Evolutionary conservation across 1,284 basidiomycete species (phyloP).

Genomic region (Meripilus lineatus): DNA sequence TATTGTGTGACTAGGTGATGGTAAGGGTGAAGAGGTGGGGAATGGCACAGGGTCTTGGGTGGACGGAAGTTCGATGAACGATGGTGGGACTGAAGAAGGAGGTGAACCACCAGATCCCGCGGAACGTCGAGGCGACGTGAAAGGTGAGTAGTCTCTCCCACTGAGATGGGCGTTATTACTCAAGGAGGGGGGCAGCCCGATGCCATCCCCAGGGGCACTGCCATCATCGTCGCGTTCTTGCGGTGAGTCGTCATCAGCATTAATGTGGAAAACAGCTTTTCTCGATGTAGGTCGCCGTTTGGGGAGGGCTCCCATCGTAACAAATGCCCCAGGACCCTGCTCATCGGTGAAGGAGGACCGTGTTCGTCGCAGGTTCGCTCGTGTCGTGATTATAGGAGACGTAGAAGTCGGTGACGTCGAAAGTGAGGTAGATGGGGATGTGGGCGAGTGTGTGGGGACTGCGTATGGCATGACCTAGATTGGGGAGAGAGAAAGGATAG

Average conservation of each 20-base stretch:
- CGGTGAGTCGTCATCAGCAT: conserved; percentile 18
- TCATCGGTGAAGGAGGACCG: conserved; percentile 40
- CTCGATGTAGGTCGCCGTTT: conserved; percentile 25
- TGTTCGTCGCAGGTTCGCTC: conserved; percentile 23
- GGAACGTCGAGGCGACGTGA: conserved; percentile 22
- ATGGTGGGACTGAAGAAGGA: conserved; percentile 20
- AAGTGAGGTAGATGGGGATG: conserved; percentile 13
- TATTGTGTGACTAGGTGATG: conserved; percentile 12
- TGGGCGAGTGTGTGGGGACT: conserved; percentile 17
- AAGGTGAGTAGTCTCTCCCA: conserved; percentile 11
- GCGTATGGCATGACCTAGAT: conserved; percentile 31
- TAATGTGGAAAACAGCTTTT: conserved; percentile 32
- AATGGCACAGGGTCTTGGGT: conserved; percentile 28
- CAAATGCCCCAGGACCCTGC: conserved; percentile 47
- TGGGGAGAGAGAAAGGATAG: background rate
- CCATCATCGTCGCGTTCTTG: conserved; percentile 31
- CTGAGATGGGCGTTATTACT: conserved; percentile 10
- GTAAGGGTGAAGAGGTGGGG: conserved; percentile 25
- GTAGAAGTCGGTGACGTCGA: conserved; percentile 16
- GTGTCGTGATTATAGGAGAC: conserved; percentile 11
- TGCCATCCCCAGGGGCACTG: conserved; percentile 13
- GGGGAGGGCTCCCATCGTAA: conserved; percentile 46
- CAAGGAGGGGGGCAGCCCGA: conserved; percentile 14
- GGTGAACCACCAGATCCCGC: conserved; percentile 29
- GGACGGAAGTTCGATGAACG: conserved; percentile 22